Conservation (phyloP, 371 early-diverging fungal genomes). For the Lichtheimia hyalospora region DNA sequence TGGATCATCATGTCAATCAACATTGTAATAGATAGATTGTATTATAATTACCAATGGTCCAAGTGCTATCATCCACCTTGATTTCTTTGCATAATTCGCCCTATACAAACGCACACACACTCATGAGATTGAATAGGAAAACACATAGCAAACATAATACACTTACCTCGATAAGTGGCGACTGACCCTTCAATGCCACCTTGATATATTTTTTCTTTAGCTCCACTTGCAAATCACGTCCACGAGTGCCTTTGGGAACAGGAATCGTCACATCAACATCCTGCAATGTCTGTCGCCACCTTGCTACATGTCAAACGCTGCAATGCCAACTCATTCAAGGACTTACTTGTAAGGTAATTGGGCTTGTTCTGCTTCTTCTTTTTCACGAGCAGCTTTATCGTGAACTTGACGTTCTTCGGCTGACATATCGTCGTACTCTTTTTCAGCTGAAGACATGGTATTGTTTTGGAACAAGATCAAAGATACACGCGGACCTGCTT, state of each 20-base stretch:
- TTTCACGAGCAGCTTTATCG: conserved; percentile 32
- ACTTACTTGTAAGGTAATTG: conserved; percentile 46
- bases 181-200: conserved; percentile 76
- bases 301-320: conserved; percentile 4
- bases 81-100: conserved; percentile 75
- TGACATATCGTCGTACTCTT: conserved; percentile 27
- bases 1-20: no score
- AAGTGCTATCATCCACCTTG: conserved; percentile 82
- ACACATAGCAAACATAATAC: neutral
- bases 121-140: neutral
- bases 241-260: conserved; percentile 76
- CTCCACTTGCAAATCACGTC: conserved; percentile 66
- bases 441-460: conserved; percentile 1
- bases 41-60: conserved; percentile 68
- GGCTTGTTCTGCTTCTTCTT: conserved; percentile 58
- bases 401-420: conserved; percentile 38
- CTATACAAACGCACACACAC: conserved; percentile 26
- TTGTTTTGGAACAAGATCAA: no score
- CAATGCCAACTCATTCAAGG: neutral
- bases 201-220: conserved; percentile 69
- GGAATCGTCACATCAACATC: conserved; percentile 82
- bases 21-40: neutral
- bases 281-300: conserved; percentile 84
- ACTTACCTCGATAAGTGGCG: conserved; percentile 72
- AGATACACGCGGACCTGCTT: no score